Conservation (phyloP, 2,329 filamentous ascomycete genomes). For the Colletotrichum abscissum region DNA sequence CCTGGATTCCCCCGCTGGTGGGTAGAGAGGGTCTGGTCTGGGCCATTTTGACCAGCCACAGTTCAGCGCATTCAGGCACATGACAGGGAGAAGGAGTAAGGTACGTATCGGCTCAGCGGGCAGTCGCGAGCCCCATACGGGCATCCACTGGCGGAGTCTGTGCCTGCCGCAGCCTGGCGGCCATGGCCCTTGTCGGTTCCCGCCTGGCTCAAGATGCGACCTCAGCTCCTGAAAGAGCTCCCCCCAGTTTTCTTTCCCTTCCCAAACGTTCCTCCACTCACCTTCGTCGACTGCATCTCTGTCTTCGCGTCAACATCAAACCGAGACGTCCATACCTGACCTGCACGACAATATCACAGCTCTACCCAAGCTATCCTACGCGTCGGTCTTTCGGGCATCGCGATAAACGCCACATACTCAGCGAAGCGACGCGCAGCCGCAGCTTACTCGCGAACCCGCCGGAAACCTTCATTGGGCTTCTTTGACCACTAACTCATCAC, state of each 20-base stretch:
- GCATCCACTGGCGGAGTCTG: slow-evolving; percentile 27
- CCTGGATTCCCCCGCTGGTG: slow-evolving; percentile 16
- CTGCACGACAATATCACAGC: slow-evolving; percentile 12
- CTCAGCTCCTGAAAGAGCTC: slow-evolving; percentile 35
- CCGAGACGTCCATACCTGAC: neutral
- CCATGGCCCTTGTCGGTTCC: slow-evolving; percentile 23
- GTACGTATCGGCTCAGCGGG: slow-evolving; percentile 4
- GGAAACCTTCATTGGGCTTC: slow-evolving; percentile 22
- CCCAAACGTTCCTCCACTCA: slow-evolving; percentile 20
- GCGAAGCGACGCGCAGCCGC: slow-evolving; percentile 12
- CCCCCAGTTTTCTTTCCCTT: slow-evolving; percentile 36
- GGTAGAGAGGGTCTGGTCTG: slow-evolving; percentile 6
- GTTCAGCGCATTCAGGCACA: slow-evolving; percentile 5
- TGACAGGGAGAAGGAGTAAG: neutral
- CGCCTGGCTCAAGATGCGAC: slow-evolving; percentile 32
- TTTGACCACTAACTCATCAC: slow-evolving; percentile 15
- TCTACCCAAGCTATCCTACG: neutral
- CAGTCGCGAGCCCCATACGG: slow-evolving; percentile 14
- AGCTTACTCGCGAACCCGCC: neutral
- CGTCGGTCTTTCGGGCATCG: neutral
- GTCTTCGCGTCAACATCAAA: slow-evolving; percentile 25
- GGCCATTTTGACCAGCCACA: slow-evolving; percentile 2
- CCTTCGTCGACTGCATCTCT: slow-evolving; percentile 13
- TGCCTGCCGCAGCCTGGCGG: slow-evolving; percentile 30
- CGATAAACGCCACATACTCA: neutral